Percentiles rank a stretch among this genome's conserved stretches.
Evolutionary conservation across 1,284 basidiomycete genomes (phyloP).

Genomic region (Ceratobasidium sp.): DNA sequence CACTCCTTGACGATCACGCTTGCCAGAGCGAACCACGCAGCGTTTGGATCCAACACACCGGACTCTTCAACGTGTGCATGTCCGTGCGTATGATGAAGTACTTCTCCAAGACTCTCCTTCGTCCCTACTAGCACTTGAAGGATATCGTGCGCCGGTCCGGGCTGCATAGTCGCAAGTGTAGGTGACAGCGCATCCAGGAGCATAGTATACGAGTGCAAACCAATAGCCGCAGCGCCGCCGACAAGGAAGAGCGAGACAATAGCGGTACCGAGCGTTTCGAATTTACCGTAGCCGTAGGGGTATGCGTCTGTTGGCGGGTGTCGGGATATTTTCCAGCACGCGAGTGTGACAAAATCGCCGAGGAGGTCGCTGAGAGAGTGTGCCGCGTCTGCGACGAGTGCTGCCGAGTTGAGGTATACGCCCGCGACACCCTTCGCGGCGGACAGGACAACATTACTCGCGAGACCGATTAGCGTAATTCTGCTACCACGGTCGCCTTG

Average conservation of each 20-base stretch:
- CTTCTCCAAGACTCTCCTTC: conserved; percentile 64
- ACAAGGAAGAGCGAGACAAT: conserved; percentile 69
- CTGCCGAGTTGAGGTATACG: conserved; percentile 88
- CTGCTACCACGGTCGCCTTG: conserved; percentile 85
- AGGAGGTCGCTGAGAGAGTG: conserved; percentile 92
- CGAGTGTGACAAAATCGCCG: conserved; percentile 93
- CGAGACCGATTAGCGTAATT: conserved; percentile 89
- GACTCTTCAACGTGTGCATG: conserved; percentile 56
- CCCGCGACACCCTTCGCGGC: conserved; percentile 87
- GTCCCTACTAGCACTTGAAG: conserved; percentile 69
- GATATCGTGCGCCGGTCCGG: conserved; percentile 72
- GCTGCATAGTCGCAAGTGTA: conserved; percentile 68
- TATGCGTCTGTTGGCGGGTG: conserved; percentile 81
- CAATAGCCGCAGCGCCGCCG: conserved; percentile 90
- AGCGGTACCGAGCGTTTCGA: conserved; percentile 92
- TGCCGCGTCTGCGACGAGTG: conserved; percentile 93
- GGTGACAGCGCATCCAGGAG: conserved; percentile 75
- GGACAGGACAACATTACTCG: conserved; percentile 86
- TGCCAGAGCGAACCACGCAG: conserved; percentile 93
- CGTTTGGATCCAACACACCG: conserved; percentile 78
- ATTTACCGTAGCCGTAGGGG: conserved; percentile 91
- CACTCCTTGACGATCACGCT: conserved; percentile 91
- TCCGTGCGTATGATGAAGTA: conserved; percentile 70
- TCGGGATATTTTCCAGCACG: conserved; percentile 90
- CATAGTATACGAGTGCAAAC: conserved; percentile 86